A percentile compares a stretch with the other conserved stretches of the same genome.
Conservation (phyloP, 225 moss, liverwort and hornwort species). For the Marchantia paleacea region DNA sequence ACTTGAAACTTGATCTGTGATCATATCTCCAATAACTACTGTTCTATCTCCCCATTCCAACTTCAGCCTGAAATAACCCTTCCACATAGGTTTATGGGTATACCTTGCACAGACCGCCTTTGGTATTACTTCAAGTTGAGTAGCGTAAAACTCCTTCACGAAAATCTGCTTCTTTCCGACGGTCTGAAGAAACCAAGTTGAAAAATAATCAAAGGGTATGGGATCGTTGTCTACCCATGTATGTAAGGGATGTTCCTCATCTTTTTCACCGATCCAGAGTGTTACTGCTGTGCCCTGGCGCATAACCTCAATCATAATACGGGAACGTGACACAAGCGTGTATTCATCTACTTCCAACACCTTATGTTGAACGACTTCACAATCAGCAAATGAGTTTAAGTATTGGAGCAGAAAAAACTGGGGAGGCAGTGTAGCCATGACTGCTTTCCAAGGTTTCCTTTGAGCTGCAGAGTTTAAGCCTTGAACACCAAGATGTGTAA, state of each 20-base stretch:
- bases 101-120: not conserved
- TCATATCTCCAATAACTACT: not conserved
- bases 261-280: not conserved
- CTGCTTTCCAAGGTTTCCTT: too few species aligned
- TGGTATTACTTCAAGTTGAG: not conserved
- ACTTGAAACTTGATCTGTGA: not conserved
- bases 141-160: not conserved
- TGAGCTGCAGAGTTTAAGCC: too few species aligned
- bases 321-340: not conserved
- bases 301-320: not conserved
- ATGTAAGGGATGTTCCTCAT: not conserved
- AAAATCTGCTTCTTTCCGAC: not conserved
- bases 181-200: not conserved
- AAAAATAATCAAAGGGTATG: not conserved
- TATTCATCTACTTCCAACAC: not conserved
- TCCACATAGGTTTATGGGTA: not conserved
- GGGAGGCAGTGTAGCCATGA: too few species aligned
- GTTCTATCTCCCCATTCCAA: not conserved
- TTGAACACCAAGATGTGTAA: too few species aligned
- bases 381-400: not conserved
- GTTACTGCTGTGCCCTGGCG: too few species aligned
- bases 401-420: too few species aligned
- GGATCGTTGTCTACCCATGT: not conserved
- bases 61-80: not conserved
- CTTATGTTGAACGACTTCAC: not conserved